A percentile compares a stretch with the other conserved stretches of the same genome.
These are phyloP conservation scores for Botrytis porri DNA, from an alignment of 2,329 filamentous ascomycete genomes.

Conservation along the genomic window DNA sequence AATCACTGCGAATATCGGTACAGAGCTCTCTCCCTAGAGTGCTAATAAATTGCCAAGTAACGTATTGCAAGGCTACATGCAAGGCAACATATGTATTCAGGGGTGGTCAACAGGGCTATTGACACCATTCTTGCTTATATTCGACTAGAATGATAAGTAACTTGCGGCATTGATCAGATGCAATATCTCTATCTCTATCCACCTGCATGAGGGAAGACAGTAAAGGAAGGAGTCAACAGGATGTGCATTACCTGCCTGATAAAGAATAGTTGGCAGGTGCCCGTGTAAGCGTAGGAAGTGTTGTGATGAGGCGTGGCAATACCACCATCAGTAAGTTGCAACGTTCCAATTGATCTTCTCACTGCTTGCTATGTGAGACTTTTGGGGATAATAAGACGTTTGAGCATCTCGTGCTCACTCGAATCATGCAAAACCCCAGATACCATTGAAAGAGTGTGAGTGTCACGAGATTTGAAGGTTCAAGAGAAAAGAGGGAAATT, in stretches of 20 bases:
- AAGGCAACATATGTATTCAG: constrained; percentile 4
- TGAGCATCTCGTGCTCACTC: not conserved
- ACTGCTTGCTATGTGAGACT: not conserved
- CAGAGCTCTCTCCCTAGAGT: not conserved
- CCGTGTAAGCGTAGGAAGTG: not conserved
- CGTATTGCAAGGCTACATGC: not conserved
- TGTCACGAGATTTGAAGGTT: not conserved
- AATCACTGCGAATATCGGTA: not conserved
- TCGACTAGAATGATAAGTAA: constrained; percentile 3
- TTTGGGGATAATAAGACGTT: not conserved
- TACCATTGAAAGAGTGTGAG: no score
- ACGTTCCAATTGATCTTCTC: not conserved
- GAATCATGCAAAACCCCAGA: not conserved
- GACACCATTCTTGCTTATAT: not conserved
- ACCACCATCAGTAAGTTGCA: constrained; percentile 6
- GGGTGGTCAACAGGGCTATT: constrained; percentile 5
- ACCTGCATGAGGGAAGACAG: not conserved
- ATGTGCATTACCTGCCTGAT: constrained; percentile 17
- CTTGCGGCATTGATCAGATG: constrained; percentile 5
- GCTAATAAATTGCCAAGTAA: not conserved
- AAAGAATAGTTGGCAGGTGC: constrained; percentile 1
- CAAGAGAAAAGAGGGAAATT: no score
- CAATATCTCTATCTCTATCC: not conserved
- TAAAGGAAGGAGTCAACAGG: constrained; percentile 14
- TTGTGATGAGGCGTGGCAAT: not conserved